phyloP scores from a whole-genome alignment of 495 filamentous ascomycete species.

The Annulohypoxylon nitens region DNA sequence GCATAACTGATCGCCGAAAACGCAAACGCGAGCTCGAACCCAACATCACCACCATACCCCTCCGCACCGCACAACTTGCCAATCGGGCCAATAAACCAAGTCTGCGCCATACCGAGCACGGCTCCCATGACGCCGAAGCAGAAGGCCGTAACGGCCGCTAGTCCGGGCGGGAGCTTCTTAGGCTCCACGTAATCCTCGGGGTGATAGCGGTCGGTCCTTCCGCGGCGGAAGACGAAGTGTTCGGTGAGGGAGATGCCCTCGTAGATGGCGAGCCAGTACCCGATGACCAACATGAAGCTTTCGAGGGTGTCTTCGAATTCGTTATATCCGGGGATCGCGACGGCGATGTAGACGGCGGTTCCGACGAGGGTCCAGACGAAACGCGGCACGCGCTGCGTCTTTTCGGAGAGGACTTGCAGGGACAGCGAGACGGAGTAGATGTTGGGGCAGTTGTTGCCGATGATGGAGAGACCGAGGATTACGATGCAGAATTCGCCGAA shows the following conservation, averaged over 20 bases:
- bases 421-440: constrained; percentile 85
- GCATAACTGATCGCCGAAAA: constrained; percentile 65
- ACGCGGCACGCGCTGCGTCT: constrained; percentile 76
- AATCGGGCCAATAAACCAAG: constrained; percentile 81
- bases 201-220: constrained; percentile 69
- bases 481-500: constrained; percentile 89
- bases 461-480: constrained; percentile 81
- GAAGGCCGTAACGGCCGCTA: constrained; percentile 77
- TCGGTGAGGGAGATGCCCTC: constrained; percentile 77
- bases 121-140: constrained; percentile 78
- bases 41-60: constrained; percentile 76
- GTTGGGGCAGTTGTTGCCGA: constrained; percentile 91
- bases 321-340: constrained; percentile 82
- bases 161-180: constrained; percentile 74
- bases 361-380: constrained; percentile 81
- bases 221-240: constrained; percentile 81
- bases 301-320: constrained; percentile 78
- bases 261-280: constrained; percentile 90
- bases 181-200: constrained; percentile 72
- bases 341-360: constrained; percentile 77
- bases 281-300: constrained; percentile 84
- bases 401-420: constrained; percentile 76
- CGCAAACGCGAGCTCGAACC: constrained; percentile 77
- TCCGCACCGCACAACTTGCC: constrained; percentile 70
- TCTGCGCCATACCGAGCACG: constrained; percentile 81